Evolutionary conservation across 768 basidiomycete species (phyloP).

Genomic region (Boletus pseudopeckii): DNA sequence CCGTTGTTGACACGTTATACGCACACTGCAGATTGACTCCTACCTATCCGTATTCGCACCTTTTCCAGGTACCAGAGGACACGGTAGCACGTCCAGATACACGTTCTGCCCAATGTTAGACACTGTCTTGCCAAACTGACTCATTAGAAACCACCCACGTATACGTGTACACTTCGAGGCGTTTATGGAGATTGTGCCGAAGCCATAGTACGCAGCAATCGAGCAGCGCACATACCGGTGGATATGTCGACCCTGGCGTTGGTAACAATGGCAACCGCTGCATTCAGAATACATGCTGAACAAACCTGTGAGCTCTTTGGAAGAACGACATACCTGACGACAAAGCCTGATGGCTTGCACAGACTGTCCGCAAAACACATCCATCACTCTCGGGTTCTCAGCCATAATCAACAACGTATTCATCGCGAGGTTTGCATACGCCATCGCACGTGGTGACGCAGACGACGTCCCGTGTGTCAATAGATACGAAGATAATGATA

Average conservation of each 20-base stretch:
- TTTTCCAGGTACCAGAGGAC: conserved; percentile 57
- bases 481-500: conserved; percentile 63
- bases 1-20: neutral
- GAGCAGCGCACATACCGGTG: conserved; percentile 56
- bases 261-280: conserved; percentile 56
- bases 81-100: conserved; percentile 52
- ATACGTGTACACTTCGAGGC: conserved; percentile 55
- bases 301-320: neutral
- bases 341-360: conserved; percentile 51
- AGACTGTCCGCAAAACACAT: conserved; percentile 41
- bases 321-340: conserved; percentile 48
- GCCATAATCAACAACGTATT: conserved; percentile 49
- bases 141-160: conserved; percentile 37
- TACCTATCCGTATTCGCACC: conserved; percentile 53
- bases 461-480: conserved; percentile 65
- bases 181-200: conserved; percentile 65
- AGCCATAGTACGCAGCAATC: conserved; percentile 70
- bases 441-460: conserved; percentile 52
- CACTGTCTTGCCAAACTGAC: neutral
- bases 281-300: conserved; percentile 1
- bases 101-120: conserved; percentile 39
- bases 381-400: conserved; percentile 48
- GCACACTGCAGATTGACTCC: conserved; percentile 10
- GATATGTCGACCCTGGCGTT: conserved; percentile 33
- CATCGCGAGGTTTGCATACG: conserved; percentile 59